Base-by-base conservation (phyloP, 2,329 filamentous ascomycete species). In the Kalmusia sp. region DNA sequence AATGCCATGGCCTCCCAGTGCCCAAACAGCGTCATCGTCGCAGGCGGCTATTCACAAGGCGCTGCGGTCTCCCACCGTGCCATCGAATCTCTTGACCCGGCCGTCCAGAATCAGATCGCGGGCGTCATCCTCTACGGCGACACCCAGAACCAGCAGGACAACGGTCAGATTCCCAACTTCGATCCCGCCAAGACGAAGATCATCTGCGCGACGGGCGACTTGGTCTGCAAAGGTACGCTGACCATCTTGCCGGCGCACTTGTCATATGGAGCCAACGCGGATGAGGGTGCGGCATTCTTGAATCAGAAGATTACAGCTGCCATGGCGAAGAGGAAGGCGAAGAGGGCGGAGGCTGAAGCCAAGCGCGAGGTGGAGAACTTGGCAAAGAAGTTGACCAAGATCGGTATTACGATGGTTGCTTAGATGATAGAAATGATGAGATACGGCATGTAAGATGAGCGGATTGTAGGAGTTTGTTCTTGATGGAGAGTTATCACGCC, bases 201-300 rank as follows among this genome's bases (percentile, higher is more conserved):
- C 17, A 77, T 80, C 31, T 85, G 83, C 54, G 76, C 80, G 25
- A 39, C 57, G 3, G 82, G 79, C 0, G 83, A 85, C 57, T 69
- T 78, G 8, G 82, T 85, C 5, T 85, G 83, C 53, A 49, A 66
- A 3, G 79, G 81, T 28, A 78, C 78, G 0, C 62, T 76, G 19
- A 70, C 55, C 0, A 62, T 74, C 12, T 34, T 64, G 37, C 63
- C 70, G 11, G 55, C 67, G 5, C 70, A 72, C 52, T 54, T 72
- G 52, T 69, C 67, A 5, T 72, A 72, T 48, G 68, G 69, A 4
- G 8, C 28, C 11, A 54, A 67, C 19, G 70, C 68, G 8, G 44
- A 61, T 37, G 68, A 72, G 38, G 70, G 70, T 3, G 57, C 63
- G 0, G 54, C 59, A 1, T 72, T 72, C 43, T 55, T 72, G 52